A percentile compares a stretch with the other conserved stretches of the same genome.
Conservation (phyloP, 129 eudicot genomes). For the Flaveria trinervia region DNA sequence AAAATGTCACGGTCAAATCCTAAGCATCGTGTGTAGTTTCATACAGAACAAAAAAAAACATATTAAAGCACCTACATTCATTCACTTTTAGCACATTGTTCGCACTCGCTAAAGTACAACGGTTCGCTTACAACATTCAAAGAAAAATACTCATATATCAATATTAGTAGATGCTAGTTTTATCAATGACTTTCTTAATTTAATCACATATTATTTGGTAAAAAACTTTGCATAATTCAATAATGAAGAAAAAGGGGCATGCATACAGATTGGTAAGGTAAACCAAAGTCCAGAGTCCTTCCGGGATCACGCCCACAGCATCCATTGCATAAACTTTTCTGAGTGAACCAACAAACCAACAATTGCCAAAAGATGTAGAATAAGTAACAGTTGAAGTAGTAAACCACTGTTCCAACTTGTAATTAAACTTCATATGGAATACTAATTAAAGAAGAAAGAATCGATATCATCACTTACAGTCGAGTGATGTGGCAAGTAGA, state of each 20-base stretch:
- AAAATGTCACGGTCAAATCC: neutral
- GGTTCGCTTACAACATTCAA: neutral
- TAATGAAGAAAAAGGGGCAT: neutral
- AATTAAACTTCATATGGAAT: neutral
- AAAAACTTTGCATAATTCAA: neutral
- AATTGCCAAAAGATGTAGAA: neutral
- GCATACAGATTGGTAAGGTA: constrained; percentile 63
- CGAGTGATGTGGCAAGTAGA: constrained; percentile 57
- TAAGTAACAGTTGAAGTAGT: neutral
- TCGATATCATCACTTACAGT: constrained; percentile 44
- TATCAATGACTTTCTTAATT: neutral
- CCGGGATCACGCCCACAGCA: constrained; percentile 51
- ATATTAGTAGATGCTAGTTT: no score
- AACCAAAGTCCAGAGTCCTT: constrained; percentile 73
- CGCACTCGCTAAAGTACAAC: neutral
- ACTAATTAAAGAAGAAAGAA: neutral
- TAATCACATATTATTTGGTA: neutral
- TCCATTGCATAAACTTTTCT: constrained; percentile 59
- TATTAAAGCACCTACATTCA: neutral
- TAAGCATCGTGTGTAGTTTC: neutral
- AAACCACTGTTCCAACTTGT: no score
- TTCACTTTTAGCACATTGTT: neutral
- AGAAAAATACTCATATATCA: no score
- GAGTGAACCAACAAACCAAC: constrained; percentile 24
- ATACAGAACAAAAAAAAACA: neutral